A percentile compares a stretch with the other conserved stretches of the same genome.
Evolutionary conservation across 2,329 filamentous ascomycete genomes (phyloP).

Genomic region (Torrubiellomyces zombiae): DNA sequence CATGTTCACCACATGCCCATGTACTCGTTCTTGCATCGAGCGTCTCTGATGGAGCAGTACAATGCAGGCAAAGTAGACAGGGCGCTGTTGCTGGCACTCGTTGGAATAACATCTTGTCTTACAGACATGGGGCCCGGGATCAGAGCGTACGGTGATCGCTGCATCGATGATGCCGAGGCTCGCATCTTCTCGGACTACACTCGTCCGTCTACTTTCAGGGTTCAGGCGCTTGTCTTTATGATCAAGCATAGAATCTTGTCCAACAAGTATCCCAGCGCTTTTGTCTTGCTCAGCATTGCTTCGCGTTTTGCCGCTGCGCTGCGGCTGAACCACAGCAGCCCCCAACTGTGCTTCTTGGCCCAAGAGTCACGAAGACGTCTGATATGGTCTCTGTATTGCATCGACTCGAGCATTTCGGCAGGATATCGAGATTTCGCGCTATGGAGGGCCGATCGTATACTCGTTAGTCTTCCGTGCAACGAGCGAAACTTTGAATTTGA

Average conservation of each 20-base stretch:
- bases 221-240: constrained; percentile 29
- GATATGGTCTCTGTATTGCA: constrained; percentile 27
- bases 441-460: constrained; percentile 23
- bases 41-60: constrained; percentile 42
- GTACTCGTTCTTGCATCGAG: constrained; percentile 41
- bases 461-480: constrained; percentile 24
- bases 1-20: constrained; percentile 42
- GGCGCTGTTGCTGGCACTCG: constrained; percentile 33
- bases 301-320: constrained; percentile 25
- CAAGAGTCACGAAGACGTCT: constrained; percentile 25
- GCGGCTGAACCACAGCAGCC: constrained; percentile 24
- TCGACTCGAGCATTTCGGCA: constrained; percentile 24
- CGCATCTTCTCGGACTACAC: constrained; percentile 36
- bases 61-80: constrained; percentile 38
- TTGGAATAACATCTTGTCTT: constrained; percentile 39
- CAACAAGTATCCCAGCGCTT: constrained; percentile 26
- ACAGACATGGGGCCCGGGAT: constrained; percentile 36
- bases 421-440: constrained; percentile 28
- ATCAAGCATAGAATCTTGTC: constrained; percentile 27
- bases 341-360: constrained; percentile 21
- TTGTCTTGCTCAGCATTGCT: constrained; percentile 26
- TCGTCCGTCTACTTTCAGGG: constrained; percentile 38
- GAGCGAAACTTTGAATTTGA: constrained; percentile 37
- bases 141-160: constrained; percentile 33
- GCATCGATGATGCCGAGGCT: constrained; percentile 36